Conservation (phyloP, 805 yeast species). For the Citeromyces matritensis region DNA sequence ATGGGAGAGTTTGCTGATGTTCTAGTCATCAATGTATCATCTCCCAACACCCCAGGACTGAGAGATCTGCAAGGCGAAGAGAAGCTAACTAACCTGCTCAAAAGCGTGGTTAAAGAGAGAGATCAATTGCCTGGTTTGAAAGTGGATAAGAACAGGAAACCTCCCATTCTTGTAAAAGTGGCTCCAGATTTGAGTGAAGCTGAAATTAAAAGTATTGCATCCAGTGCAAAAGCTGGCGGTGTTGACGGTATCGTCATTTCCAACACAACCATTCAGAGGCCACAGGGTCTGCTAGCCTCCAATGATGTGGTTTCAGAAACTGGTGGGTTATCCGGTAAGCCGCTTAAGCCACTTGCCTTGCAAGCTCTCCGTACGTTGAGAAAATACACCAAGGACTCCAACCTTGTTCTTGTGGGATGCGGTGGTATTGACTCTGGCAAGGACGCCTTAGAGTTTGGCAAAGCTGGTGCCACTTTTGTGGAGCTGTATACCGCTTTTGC, state of each 20-base stretch:
- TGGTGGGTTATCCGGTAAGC: constrained; percentile 91
- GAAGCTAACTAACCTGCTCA: constrained; percentile 53
- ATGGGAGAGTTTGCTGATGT: constrained; percentile 84
- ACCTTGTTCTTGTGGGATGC: constrained; percentile 75
- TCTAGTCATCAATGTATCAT: constrained; percentile 79
- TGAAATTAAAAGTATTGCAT: constrained; percentile 73
- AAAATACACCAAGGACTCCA: constrained; percentile 59
- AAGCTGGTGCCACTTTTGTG: constrained; percentile 86
- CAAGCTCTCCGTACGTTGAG: constrained; percentile 59
- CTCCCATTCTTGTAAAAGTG: constrained; percentile 80
- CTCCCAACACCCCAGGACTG: constrained; percentile 94
- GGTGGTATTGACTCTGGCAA: constrained; percentile 85
- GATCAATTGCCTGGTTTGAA: constrained; percentile 26
- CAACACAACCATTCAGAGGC: constrained; percentile 84
- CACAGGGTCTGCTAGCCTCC: constrained; percentile 36
- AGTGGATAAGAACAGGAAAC: constrained; percentile 25
- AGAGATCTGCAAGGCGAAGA: constrained; percentile 72
- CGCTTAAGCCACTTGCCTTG: constrained; percentile 68
- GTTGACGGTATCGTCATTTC: constrained; percentile 89
- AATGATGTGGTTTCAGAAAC: constrained; percentile 32
- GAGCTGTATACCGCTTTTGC: constrained; percentile 85
- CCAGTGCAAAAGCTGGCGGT: constrained; percentile 57
- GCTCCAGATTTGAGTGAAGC: constrained; percentile 84
- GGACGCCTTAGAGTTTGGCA: constrained; percentile 84
- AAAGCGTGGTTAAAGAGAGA: constrained; percentile 58